Conservation (phyloP, 2,329 filamentous ascomycete genomes). For the Davidsoniella eucalypti region DNA sequence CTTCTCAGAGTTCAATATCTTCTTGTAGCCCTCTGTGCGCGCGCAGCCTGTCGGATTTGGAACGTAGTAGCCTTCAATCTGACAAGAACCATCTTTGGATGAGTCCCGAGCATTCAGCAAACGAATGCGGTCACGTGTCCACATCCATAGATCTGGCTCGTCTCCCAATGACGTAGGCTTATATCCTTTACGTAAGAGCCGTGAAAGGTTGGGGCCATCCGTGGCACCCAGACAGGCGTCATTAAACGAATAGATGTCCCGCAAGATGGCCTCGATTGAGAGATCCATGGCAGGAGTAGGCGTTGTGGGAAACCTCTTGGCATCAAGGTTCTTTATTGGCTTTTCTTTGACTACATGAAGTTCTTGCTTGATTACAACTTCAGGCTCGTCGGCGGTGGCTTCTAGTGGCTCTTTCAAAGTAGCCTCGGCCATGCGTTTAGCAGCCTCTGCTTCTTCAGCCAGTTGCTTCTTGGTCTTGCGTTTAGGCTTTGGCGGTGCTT, state of each 20-base stretch:
- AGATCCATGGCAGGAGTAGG: slow-evolving; percentile 30
- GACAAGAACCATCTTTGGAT: slow-evolving; percentile 1
- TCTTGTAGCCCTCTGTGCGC: slow-evolving; percentile 83
- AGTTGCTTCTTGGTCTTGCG: slow-evolving; percentile 68
- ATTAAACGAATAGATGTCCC: slow-evolving; percentile 22
- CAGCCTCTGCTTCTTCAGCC: slow-evolving; percentile 47
- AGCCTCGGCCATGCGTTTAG: slow-evolving; percentile 26
- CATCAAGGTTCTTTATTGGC: slow-evolving; percentile 22
- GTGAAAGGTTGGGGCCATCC: slow-evolving; percentile 33
- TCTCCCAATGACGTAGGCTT: slow-evolving; percentile 24
- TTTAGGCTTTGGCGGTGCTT: slow-evolving; percentile 35
- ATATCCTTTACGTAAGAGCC: slow-evolving; percentile 31
- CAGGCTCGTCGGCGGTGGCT: slow-evolving; percentile 18
- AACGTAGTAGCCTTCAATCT: slow-evolving; percentile 57
- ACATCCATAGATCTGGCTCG: slow-evolving; percentile 39
- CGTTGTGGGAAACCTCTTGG: slow-evolving; percentile 32
- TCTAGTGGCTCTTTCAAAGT: slow-evolving; percentile 8
- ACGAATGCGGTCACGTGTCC: slow-evolving; percentile 37
- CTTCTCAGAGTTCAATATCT: slow-evolving; percentile 93
- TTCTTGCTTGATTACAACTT: slow-evolving; percentile 32
- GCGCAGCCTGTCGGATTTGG: slow-evolving; percentile 73
- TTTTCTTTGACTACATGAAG: slow-evolving; percentile 16
- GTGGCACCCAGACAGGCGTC: slow-evolving; percentile 26
- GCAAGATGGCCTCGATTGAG: slow-evolving; percentile 29
- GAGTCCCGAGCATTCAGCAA: slow-evolving; percentile 31